A percentile compares a stretch with the other conserved stretches of the same genome.
Evolutionary conservation across 1,284 basidiomycete species (phyloP).

Genomic region (Lentinula novae-zelandiae): DNA sequence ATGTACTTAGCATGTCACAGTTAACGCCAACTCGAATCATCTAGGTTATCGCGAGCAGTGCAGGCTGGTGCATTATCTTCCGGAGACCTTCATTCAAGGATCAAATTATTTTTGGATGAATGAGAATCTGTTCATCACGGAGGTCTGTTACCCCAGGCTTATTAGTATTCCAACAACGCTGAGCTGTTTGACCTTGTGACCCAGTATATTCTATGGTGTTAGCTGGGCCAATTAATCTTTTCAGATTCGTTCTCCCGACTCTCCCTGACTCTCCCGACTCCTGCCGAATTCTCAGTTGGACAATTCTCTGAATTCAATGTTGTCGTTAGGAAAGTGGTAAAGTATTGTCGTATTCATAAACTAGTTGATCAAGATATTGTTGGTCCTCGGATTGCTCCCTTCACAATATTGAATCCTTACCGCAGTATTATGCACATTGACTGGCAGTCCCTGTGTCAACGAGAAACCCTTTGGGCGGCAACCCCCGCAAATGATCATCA

Average conservation of each 20-base stretch:
- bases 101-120: slow-evolving; percentile 1
- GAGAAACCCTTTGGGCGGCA: neutral
- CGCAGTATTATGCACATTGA: neutral
- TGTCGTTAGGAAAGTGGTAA: too few species aligned
- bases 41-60: neutral
- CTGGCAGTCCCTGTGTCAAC: neutral
- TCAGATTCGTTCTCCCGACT: neutral
- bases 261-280: neutral
- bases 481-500: neutral
- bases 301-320: too few species aligned
- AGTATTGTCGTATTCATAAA: too few species aligned
- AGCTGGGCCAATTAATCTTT: too few species aligned
- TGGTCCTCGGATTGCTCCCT: neutral
- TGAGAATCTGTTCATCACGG: neutral
- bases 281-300: neutral
- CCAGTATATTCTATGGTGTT: too few species aligned
- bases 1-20: neutral
- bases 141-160: neutral
- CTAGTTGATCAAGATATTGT: neutral
- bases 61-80: neutral
- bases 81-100: slow-evolving; percentile 1
- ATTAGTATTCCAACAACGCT: neutral
- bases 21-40: neutral
- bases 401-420: neutral
- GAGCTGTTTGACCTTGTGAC: neutral